These are phyloP conservation scores for Brassica cretica DNA, from an alignment of 345 rosid genomes.

Conservation along the genomic window DNA sequence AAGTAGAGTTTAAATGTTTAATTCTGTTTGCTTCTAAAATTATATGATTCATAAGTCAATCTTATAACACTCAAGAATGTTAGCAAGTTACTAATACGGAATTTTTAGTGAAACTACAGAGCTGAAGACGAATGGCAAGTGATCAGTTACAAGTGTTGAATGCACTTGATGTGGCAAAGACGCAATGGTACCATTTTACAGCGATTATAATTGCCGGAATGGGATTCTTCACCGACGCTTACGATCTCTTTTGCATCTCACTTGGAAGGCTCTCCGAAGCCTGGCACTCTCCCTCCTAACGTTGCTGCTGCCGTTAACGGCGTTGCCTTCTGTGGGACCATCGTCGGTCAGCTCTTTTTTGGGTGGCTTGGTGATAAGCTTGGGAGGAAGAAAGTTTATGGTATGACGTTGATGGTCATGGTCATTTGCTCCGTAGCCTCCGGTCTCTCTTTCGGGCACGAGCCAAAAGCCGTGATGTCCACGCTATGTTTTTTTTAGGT, in stretches of 20 bases:
- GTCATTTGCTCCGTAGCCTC: slow-evolving; percentile 36
- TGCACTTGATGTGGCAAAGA: slow-evolving; percentile 43
- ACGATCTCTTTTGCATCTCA: slow-evolving; percentile 50
- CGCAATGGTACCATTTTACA: slow-evolving; percentile 45
- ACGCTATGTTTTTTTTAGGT: slow-evolving; percentile 40
- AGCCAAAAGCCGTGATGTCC: slow-evolving; percentile 39
- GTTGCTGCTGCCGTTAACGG: slow-evolving; percentile 51
- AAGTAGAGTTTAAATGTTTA: slow-evolving; percentile 13
- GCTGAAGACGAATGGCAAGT: slow-evolving; percentile 19
- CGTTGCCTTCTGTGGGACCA: slow-evolving; percentile 48
- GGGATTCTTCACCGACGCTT: slow-evolving; percentile 50
- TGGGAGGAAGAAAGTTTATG: slow-evolving; percentile 75
- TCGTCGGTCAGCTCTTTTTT: slow-evolving; percentile 39
- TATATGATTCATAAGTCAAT: not conserved
- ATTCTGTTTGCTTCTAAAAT: not conserved
- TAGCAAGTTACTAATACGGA: not conserved
- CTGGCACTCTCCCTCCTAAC: slow-evolving; percentile 47
- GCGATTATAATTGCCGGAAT: slow-evolving; percentile 47
- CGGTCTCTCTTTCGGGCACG: slow-evolving; percentile 40
- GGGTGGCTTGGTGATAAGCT: slow-evolving; percentile 71
- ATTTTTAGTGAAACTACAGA: not conserved
- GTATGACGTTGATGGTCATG: slow-evolving; percentile 43
- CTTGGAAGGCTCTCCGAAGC: slow-evolving; percentile 34
- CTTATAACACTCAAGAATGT: not conserved
- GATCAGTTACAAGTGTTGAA: slow-evolving; percentile 58